Conservation (phyloP, 768 basidiomycete genomes). For the Lentinula sp. region DNA sequence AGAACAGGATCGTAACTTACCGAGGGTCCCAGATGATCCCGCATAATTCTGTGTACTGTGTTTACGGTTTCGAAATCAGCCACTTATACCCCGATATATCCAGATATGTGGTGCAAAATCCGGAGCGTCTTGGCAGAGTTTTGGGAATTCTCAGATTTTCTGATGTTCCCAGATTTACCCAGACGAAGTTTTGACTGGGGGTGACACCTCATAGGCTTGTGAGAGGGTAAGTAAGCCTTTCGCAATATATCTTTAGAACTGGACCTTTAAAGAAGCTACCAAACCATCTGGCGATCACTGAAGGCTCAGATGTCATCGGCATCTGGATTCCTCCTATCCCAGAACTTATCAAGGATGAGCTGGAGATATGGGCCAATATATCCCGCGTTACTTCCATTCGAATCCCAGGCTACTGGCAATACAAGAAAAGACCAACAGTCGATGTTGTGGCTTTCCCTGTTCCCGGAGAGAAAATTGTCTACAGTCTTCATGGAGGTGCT, state of each 20-base stretch:
- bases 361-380: conserved; percentile 32
- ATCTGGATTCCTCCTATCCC: conserved; percentile 42
- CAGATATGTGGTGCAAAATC: too few species aligned
- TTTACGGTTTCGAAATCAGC: too few species aligned
- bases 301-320: conserved; percentile 35
- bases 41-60: too few species aligned
- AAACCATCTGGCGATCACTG: conserved; percentile 33
- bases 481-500: conserved; percentile 57
- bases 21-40: too few species aligned
- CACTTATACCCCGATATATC: too few species aligned
- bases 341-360: conserved; percentile 35
- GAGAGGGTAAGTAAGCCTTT: too few species aligned
- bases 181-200: too few species aligned
- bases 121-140: too few species aligned
- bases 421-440: conserved; percentile 31
- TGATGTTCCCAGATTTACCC: too few species aligned
- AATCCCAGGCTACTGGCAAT: conserved; percentile 54
- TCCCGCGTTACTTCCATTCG: conserved; percentile 33
- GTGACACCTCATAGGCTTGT: too few species aligned
- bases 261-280: conserved; percentile 27
- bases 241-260: conserved; percentile 18
- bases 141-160: too few species aligned
- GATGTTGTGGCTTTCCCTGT: conserved; percentile 29
- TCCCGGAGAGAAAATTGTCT: conserved; percentile 50
- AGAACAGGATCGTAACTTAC: too few species aligned